These are phyloP conservation scores for Rhizoclosmatium globosum DNA, from an alignment of 192 early-diverging fungal genomes.

Conservation along the genomic window DNA sequence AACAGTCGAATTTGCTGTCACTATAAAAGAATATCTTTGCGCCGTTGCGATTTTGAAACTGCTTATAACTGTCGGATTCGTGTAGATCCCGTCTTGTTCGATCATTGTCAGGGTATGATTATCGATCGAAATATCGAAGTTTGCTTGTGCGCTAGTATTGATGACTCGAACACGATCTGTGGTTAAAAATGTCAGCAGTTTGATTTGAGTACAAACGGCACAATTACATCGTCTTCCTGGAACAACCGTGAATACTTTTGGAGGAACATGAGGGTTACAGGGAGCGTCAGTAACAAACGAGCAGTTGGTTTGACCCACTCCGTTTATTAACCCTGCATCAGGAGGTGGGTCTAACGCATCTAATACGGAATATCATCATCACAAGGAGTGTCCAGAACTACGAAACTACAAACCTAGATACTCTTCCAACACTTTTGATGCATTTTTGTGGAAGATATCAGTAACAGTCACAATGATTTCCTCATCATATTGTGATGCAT, in stretches of 20 bases:
- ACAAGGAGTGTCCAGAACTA: constrained; percentile 45
- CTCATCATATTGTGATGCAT: constrained; percentile 54
- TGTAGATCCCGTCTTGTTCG: constrained; percentile 23
- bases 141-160: constrained; percentile 16
- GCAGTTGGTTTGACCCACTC: constrained; percentile 5
- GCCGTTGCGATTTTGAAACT: not conserved
- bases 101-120: constrained; percentile 40
- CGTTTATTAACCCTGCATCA: constrained; percentile 70
- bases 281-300: not conserved
- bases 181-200: constrained; percentile 43
- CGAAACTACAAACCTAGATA: constrained; percentile 22
- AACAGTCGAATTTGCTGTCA: constrained; percentile 10
- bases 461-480: constrained; percentile 61
- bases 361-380: constrained; percentile 37
- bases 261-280: not conserved
- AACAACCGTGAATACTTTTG: not conserved
- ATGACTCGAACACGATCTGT: constrained; percentile 53
- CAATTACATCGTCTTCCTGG: constrained; percentile 11
- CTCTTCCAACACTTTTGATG: constrained; percentile 59
- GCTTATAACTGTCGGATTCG: constrained; percentile 24
- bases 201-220: not conserved
- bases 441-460: constrained; percentile 67
- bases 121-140: constrained; percentile 39
- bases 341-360: constrained; percentile 65
- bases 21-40: constrained; percentile 16